Percentiles rank a stretch among this genome's conserved stretches.
phyloP scores from a whole-genome alignment of 768 basidiomycete genomes.

The Suillus americanus region DNA sequence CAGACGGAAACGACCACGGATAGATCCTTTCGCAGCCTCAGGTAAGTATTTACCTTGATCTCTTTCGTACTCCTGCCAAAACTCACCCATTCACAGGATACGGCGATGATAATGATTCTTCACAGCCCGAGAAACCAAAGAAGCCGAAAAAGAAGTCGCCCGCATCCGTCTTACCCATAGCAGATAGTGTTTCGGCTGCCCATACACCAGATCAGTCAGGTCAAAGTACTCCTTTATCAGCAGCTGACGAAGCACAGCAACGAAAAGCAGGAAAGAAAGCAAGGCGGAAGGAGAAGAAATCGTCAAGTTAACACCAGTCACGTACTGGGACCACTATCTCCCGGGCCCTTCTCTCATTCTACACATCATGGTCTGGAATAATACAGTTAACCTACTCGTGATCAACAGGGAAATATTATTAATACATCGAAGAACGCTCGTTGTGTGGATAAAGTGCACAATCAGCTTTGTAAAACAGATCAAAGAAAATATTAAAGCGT shows the following conservation, averaged over 20 bases:
- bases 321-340: not conserved
- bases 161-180: not conserved
- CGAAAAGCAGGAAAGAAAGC: conserved; percentile 33
- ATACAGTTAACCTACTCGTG: conserved; percentile 5
- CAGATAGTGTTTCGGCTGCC: conserved; percentile 8
- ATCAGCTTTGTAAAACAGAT: conserved; percentile 10
- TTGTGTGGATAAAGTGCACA: conserved; percentile 18
- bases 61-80: not conserved
- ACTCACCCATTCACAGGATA: conserved; percentile 28
- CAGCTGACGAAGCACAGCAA: conserved; percentile 23
- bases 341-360: not conserved
- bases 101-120: conserved; percentile 21
- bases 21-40: conserved; percentile 59
- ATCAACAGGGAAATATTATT: conserved; percentile 3
- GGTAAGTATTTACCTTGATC: conserved; percentile 36
- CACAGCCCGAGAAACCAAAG: conserved; percentile 1
- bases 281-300: conserved; percentile 33
- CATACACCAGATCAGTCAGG: conserved; percentile 13
- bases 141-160: conserved; percentile 14
- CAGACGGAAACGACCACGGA: conserved; percentile 50
- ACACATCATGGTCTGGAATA: not conserved
- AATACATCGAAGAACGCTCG: conserved; percentile 12
- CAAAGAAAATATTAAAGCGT: conserved; percentile 24
- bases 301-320: not conserved
- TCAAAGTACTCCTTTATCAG: conserved; percentile 21